phyloP scores from a whole-genome alignment of 1,284 basidiomycete species.

The Fomitopsis betulina region DNA sequence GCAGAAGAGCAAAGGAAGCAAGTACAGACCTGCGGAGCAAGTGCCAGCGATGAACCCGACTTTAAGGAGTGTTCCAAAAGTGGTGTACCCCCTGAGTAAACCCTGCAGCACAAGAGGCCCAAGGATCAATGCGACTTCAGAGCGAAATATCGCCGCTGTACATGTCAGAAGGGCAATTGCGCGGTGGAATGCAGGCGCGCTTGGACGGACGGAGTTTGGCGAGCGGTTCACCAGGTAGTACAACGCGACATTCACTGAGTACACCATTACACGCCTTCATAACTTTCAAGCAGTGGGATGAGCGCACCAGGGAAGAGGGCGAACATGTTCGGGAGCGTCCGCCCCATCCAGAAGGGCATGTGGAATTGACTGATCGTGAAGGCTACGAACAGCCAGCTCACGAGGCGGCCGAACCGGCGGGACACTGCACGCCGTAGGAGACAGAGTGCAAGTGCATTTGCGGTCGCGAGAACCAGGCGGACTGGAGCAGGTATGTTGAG shows the following conservation, averaged over 20 bases:
- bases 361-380: constrained; percentile 86
- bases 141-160: constrained; percentile 71
- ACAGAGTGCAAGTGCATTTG: constrained; percentile 64
- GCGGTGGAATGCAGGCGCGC: constrained; percentile 28
- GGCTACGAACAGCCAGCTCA: constrained; percentile 59
- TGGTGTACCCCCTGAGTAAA: constrained; percentile 40
- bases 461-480: constrained; percentile 67
- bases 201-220: constrained; percentile 37
- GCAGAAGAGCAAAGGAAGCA: neutral
- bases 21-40: constrained; percentile 50
- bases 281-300: neutral
- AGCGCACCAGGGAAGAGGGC: constrained; percentile 73
- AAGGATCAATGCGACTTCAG: constrained; percentile 74
- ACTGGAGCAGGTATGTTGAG: constrained; percentile 38
- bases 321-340: constrained; percentile 94
- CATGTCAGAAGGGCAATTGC: constrained; percentile 58
- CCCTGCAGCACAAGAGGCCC: constrained; percentile 59
- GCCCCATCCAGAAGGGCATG: constrained; percentile 86
- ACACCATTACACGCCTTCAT: neutral
- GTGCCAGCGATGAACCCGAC: constrained; percentile 53
- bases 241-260: constrained; percentile 60
- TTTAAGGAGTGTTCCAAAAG: constrained; percentile 42
- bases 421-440: constrained; percentile 62
- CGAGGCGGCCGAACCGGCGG: constrained; percentile 55
- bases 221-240: constrained; percentile 49